Base-by-base conservation (phyloP, 345 rosid genomes). In the Carallia brachiata region DNA sequence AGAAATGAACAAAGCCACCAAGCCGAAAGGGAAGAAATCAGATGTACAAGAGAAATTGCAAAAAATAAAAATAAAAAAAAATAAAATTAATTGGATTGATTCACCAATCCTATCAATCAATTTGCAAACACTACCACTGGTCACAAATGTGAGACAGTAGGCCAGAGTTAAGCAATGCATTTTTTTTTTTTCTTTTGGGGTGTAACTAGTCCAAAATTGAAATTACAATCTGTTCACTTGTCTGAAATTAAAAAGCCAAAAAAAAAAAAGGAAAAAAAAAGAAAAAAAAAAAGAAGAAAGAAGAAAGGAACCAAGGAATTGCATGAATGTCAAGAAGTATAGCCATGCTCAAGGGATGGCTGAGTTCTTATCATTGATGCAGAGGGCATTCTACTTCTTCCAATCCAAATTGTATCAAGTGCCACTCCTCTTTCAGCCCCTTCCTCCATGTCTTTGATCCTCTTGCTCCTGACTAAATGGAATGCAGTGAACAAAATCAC, bases 291-390 rank as follows among this genome's bases (percentile, higher is more conserved):
- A 0, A 23, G 0, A 23, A 23, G 23, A 23, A 23, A 23, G 23
- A 23, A 23, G 23, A 23, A 56, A 36, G 58, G 69, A 61, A 69
- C 68, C 69, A 52, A 62, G 39, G 67, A 65, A 64, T 55, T 31
- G 8, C 61, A 32, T 68, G 54, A 18, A 68, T 7, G 31, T 77
- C 60, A 87, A 55, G 90, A 83, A 73, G 78, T 77, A 68, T 83
- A 75, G 23, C 70, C 81, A 53, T 81, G 81, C 67, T 91, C 98
- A 19, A 94, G 75, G 36, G 53, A 61, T 0, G 98, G 97, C 36
- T 90, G 95, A 19, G 98, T 94, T 83, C 98, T 85, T 12, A 78
- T 75, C 96, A 86, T 90, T 16, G 88, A 69, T 2, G 97, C 97
- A 19, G 83, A 68, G 15, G 98, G 98, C 91, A 91, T 84, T 83